Percentiles rank a stretch among this genome's conserved stretches.
Conservation (phyloP, 768 basidiomycete species). For the Omphalotus guepiniiformis region DNA sequence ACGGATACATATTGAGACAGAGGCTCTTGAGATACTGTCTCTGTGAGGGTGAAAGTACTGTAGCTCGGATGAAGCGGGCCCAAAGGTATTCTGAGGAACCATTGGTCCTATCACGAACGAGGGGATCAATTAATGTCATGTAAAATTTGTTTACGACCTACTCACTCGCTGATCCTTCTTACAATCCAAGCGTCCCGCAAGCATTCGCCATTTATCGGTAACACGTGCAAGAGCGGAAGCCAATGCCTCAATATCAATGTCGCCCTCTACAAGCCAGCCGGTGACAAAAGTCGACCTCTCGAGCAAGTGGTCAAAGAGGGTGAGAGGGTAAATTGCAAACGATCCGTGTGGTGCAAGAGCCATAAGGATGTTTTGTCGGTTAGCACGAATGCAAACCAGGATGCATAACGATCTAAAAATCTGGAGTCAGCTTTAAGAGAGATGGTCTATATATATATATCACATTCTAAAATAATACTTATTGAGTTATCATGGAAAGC, state of each 20-base stretch:
- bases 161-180: too few species aligned
- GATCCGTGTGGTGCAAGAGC: too few species aligned
- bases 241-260: slow-evolving; percentile 29
- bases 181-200: slow-evolving; percentile 26
- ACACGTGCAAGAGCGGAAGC: slow-evolving; percentile 25
- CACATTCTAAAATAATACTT: too few species aligned
- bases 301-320: slow-evolving; percentile 27
- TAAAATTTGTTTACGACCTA: too few species aligned
- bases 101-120: slow-evolving; percentile 19
- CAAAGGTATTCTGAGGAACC: slow-evolving; percentile 33
- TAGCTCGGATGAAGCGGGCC: slow-evolving; percentile 30
- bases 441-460: too few species aligned
- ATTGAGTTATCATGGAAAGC: too few species aligned
- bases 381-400: too few species aligned
- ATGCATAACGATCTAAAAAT: too few species aligned
- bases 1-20: slow-evolving; percentile 31
- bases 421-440: too few species aligned
- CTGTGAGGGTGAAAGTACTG: slow-evolving; percentile 32
- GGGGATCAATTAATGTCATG: background rate
- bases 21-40: slow-evolving; percentile 26
- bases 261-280: slow-evolving; percentile 40
- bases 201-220: slow-evolving; percentile 29
- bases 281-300: slow-evolving; percentile 31
- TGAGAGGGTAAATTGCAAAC: slow-evolving; percentile 27
- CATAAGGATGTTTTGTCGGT: too few species aligned